Evolutionary conservation across 2,329 filamentous ascomycete species (phyloP).

Genomic region (Paraphaeosphaeria sporulosa): DNA sequence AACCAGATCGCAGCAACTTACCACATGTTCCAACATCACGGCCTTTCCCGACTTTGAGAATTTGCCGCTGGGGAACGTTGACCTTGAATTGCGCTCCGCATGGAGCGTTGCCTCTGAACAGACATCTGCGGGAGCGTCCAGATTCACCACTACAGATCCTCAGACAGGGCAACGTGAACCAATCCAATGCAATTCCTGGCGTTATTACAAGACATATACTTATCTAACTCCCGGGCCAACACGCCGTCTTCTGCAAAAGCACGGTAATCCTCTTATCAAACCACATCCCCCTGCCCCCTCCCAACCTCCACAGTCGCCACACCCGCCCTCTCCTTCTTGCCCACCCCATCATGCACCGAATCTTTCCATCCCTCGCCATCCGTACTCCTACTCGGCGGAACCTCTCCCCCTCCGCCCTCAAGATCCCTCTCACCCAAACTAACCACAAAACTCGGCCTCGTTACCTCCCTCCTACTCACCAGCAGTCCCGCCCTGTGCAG

Average conservation of each 20-base stretch:
- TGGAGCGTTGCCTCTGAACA: too few relatives aligned
- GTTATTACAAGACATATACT: not conserved
- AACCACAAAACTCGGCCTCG: constrained; percentile 10
- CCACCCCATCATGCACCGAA: not conserved
- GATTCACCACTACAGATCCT: too few relatives aligned
- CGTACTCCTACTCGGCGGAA: constrained; percentile 1
- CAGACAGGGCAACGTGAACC: too few relatives aligned
- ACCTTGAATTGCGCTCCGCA: too few relatives aligned
- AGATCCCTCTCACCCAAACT: not conserved
- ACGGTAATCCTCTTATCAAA: not conserved
- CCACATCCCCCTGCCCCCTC: not conserved
- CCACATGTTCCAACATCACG: too few relatives aligned
- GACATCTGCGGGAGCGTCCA: too few relatives aligned
- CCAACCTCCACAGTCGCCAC: not conserved
- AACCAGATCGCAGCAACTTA: too few relatives aligned
- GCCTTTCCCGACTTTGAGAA: too few relatives aligned
- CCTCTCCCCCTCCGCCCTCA: not conserved
- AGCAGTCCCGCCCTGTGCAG: constrained; percentile 9
- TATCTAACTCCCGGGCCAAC: too few relatives aligned
- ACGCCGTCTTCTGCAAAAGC: not conserved
- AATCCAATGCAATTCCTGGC: not conserved
- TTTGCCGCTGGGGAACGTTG: too few relatives aligned
- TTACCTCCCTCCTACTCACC: not conserved
- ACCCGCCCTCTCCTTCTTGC: not conserved
- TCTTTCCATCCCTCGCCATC: not conserved